Evolutionary conservation across 78 protist species (phyloP), one percentile per base, ranked within the genome.

Genomic region (Speleostelium caveatum): DNA sequence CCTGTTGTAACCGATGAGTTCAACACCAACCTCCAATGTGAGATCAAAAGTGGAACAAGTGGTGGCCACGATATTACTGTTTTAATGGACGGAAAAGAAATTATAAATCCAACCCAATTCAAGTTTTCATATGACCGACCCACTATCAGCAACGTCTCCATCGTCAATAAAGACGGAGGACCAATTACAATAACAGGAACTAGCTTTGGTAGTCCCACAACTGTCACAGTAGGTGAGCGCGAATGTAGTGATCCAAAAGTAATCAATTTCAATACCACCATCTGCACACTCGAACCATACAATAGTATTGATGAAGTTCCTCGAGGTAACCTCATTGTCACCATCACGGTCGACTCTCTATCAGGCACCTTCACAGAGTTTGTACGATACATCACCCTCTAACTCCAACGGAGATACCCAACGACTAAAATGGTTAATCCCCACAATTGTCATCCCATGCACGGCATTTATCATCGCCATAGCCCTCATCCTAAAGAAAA

Each of bases 371-470:
- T 6, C 7, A 19, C 7, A 8, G 4, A 6, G 6, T 58, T 58
- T 17, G 16, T n/a, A 6, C 16, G 16, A 8, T 14, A 58, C 63
- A 14, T 19, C 7, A 8, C 7, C 4, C 30, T 58, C 16, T 22
- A 17, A 19, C 30, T n/a, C 7, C 63, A 58, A 22, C 30, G 16
- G 63, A 5, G 17, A 58, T 5, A 4, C 63, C 30, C 4, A 58
- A 19, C 7, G 26, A 58, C 3, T 75, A 38, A 75, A 75, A 59
- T 75, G 85, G 85, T 60, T 75, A 24, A 60, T 75, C 10, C 85
- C 85, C 8, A 69, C 85, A 3, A 75, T 75, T 41, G 69, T 75
- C 28, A 56, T 75, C 3, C 85, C 85, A 45, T n/a, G n/a, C n/a
- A n/a, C n/a, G n/a, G n/a, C n/a, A n/a, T n/a, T n/a, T n/a, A n/a